Conservation (phyloP, 1,284 basidiomycete genomes). For the Fomes fomentarius region DNA sequence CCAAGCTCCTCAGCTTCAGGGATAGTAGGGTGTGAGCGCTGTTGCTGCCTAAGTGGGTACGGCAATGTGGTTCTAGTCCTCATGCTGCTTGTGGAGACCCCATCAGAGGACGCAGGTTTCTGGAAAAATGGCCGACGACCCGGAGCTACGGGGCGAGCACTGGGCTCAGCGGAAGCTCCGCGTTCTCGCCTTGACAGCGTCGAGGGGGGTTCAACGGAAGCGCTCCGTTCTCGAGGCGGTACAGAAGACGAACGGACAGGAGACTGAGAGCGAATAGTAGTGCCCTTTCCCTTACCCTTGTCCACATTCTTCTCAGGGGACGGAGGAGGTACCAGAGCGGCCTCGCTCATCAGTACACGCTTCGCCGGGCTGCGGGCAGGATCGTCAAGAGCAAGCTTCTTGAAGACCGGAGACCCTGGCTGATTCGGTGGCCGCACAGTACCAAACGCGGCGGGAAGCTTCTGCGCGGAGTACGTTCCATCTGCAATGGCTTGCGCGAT, state of each 20-base stretch:
- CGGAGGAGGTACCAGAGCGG: slow-evolving; percentile 17
- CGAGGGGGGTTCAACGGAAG: slow-evolving; percentile 40
- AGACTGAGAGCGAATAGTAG: slow-evolving; percentile 15
- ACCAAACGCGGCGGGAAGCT: slow-evolving; percentile 26
- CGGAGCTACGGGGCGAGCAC: slow-evolving; percentile 6
- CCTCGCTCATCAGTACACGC: slow-evolving; percentile 47
- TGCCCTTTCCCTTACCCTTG: slow-evolving; percentile 22
- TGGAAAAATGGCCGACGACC: slow-evolving; percentile 13
- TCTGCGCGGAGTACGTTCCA: slow-evolving; percentile 53
- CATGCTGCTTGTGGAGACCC: slow-evolving; percentile 1
- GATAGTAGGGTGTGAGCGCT: slow-evolving; percentile 24
- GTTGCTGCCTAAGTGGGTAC: slow-evolving; percentile 26
- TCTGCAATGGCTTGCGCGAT: slow-evolving; percentile 52
- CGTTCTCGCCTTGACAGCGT: slow-evolving; percentile 29
- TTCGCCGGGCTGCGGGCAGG: slow-evolving; percentile 59
- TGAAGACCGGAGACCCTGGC: slow-evolving; percentile 37
- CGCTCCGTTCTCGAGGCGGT: slow-evolving; percentile 29
- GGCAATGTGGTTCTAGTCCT: slow-evolving; percentile 18
- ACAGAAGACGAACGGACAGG: slow-evolving; percentile 17
- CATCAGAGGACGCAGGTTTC: slow-evolving; percentile 22
- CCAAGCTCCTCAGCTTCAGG: slow-evolving; percentile 33
- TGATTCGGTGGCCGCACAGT: slow-evolving; percentile 6
- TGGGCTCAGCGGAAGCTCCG: slow-evolving; percentile 33
- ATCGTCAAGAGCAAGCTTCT: slow-evolving; percentile 37
- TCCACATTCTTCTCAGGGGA: slow-evolving; percentile 12